Evolutionary conservation across 106 monocot genomes (phyloP).

Genomic region (Dendrobium nobile): DNA sequence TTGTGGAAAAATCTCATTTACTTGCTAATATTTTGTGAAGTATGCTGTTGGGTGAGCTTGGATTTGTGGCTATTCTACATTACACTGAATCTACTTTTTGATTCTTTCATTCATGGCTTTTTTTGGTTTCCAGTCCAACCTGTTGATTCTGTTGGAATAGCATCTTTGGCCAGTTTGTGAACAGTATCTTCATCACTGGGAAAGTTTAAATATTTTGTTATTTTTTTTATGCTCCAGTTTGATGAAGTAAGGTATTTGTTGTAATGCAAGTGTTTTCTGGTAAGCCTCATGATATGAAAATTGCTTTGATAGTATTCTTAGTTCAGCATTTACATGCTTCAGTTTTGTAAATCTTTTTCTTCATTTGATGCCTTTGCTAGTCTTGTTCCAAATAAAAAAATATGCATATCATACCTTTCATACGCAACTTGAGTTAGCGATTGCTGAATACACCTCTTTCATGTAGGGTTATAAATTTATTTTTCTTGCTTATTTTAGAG

Average conservation of each 20-base stretch:
- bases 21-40: neutral
- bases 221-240: neutral
- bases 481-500: neutral
- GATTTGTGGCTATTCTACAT: neutral
- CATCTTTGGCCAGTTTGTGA: neutral
- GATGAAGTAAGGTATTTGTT: neutral
- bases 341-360: neutral
- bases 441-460: neutral
- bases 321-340: neutral
- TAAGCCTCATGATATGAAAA: neutral
- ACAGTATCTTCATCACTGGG: neutral
- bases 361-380: neutral
- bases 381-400: neutral
- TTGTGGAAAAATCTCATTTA: neutral
- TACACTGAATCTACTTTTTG: neutral
- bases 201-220: neutral
- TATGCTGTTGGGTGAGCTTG: neutral
- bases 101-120: neutral
- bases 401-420: neutral
- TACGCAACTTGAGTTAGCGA: neutral
- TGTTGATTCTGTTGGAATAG: neutral
- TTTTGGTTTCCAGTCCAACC: neutral
- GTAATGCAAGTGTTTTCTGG: neutral
- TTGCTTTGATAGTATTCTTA: neutral
- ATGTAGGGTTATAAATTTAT: neutral